Evolutionary conservation across 495 filamentous ascomycete genomes (phyloP), one percentile per base, ranked within the genome.

Genomic region (Cercophora sp.): DNA sequence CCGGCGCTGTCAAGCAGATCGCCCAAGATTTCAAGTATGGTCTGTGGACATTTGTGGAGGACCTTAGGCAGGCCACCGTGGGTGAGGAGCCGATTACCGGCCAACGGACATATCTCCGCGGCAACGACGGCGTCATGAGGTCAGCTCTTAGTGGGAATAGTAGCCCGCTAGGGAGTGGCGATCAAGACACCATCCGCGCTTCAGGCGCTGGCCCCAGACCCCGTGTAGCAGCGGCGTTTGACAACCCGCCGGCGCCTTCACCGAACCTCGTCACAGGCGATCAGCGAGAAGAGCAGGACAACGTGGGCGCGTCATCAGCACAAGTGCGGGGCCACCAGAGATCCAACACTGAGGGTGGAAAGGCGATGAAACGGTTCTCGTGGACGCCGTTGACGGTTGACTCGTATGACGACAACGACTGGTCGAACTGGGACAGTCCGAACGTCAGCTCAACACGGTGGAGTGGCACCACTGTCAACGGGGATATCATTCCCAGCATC

Each of bases 11-110:
- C 40, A 91, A 91, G 62, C 88, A 95, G 64, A 87, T 97, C 66
- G 92, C 93, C 2, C 87, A 86, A 8, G 93, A 95, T 66, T 80
- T 98, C 60, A 85, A 85, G 55, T 83, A 91, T 34, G 93, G 93
- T 0, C 72, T 97, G n/a, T 93, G 89, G 89, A 96, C 89, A 11
- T 98, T 97, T 66, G 79, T 96, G 54, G 93, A 97, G 63, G 93
- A 97, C 67, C 79, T 98, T 22, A 78, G 90, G 56, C 93, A 98
- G 70, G 93, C 89, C 11, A 95, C 93, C 2, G 88, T 96, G 10
- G 93, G 92, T 32, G 93, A 97, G 25, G 93, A 97, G 68, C 87
- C 81, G 9, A 82, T 89, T 51, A 82, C 75, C 48, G 84, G 79
- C 32, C 77, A 73, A 15, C 72, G 70, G 20, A 46, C 68, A 58